Base-by-base conservation (phyloP, 768 basidiomycete species). In the Lactifluus volemus region DNA sequence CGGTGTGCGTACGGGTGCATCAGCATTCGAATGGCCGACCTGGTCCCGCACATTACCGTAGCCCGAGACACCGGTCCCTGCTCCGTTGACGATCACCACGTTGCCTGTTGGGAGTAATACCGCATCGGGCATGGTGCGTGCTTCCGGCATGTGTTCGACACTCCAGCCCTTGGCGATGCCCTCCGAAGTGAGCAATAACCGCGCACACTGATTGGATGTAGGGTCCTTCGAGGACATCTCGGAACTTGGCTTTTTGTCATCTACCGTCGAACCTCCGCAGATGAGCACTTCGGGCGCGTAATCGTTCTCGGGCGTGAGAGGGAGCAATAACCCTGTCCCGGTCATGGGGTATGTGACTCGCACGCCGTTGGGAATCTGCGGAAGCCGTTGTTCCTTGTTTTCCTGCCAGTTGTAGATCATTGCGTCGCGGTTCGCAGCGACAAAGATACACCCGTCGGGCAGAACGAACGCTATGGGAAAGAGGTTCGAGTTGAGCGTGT, bases 291-390 rank as follows among this genome's bases (percentile, higher is more conserved):
- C 86, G 0, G 90, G 80, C 5, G 76, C 74, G 65, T 88, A 92
- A 61, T 78, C 69, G 66, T 83, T 83, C 9, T 78, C 75, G 2
- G 83, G 81, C 4, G 79, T 78, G 8, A 92, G 75, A 10, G 90
- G 89, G 9, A 92, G 81, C 45, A 92, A 76, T n/a, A 88, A 63
- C 12, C 77, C 89, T 15, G 84, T 84, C 45, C 85, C 90, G 29
- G 88, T 75, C 86, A 91, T 88, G 1, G 89, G 89, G 70, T 92
- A 92, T 0, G 89, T 89, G 39, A 91, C 83, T 29, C 88, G 87
- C 15, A 89, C 82, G 47, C 83, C 84, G 63, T 92, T 89, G 7
- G 89, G 89, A 66, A 91, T 79, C 48, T 68, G 71, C 29, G 89
- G 89, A 12, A 90, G 79, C 39, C 78, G 73, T 30, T 71, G 75